Percentiles rank a stretch among this genome's conserved stretches.
phyloP scores from a whole-genome alignment of 2,329 filamentous ascomycete species.

The Sporothrix schenckii region DNA sequence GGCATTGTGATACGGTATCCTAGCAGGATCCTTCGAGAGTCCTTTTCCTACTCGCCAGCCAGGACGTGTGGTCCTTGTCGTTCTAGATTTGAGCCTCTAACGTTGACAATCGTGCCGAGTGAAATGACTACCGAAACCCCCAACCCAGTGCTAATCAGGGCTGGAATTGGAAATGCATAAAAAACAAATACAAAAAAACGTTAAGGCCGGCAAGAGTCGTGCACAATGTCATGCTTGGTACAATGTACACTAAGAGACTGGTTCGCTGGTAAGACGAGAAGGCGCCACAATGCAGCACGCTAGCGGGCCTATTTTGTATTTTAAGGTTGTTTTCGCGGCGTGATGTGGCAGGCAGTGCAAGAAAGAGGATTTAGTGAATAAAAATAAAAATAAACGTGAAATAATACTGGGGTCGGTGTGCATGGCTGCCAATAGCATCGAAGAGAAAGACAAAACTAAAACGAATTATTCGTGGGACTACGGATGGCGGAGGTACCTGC shows the following conservation, averaged over 20 bases:
- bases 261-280: no score
- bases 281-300: no score
- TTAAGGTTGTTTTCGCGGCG: conserved; percentile 20
- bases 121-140: neutral
- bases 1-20: conserved; percentile 10
- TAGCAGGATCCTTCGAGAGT: neutral
- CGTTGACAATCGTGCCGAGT: neutral
- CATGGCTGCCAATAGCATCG: no score
- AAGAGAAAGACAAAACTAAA: no score
- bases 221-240: no score
- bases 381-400: neutral
- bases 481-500: neutral
- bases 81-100: conserved; percentile 9
- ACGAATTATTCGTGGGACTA: neutral
- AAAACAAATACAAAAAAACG: neutral
- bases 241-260: no score
- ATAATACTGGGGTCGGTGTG: no score
- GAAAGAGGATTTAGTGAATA: neutral
- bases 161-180: no score
- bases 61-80: neutral
- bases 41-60: neutral
- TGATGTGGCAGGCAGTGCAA: conserved; percentile 5
- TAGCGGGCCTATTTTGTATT: neutral
- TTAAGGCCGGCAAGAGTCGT: neutral
- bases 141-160: no score